A percentile compares a stretch with the other conserved stretches of the same genome.
Evolutionary conservation across 139 green algal species (phyloP).

Genomic region (Chlamydomonas incerta): DNA sequence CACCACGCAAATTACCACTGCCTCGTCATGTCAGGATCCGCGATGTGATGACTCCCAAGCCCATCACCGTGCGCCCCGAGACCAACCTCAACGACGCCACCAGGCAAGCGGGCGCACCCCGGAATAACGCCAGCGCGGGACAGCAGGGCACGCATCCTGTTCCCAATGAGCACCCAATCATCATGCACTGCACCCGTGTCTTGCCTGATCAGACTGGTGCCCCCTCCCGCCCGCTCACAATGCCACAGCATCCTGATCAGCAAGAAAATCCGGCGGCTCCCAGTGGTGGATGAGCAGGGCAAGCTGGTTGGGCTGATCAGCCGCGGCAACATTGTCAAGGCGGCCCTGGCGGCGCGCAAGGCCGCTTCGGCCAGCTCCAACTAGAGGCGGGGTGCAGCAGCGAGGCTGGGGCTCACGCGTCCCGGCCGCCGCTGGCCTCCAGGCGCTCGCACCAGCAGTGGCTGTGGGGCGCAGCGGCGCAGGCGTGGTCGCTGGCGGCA

Average conservation of each 20-base stretch:
- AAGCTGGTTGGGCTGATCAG: conserved; percentile 75
- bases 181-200: too few relatives aligned
- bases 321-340: conserved; percentile 76
- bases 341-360: conserved; percentile 60
- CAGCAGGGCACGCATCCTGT: too few relatives aligned
- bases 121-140: too few relatives aligned
- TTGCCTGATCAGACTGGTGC: not conserved
- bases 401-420: too few relatives aligned
- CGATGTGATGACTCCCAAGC: conserved; percentile 84
- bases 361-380: conserved; percentile 16
- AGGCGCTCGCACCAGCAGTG: too few relatives aligned
- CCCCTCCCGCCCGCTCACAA: not conserved
- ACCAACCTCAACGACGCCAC: conserved; percentile 81
- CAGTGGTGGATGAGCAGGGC: conserved; percentile 74
- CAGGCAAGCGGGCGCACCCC: conserved; percentile 31
- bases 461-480: too few relatives aligned
- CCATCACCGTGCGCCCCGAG: conserved; percentile 68
- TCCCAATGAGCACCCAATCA: too few relatives aligned
- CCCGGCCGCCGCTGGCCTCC: too few relatives aligned
- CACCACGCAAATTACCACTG: too few relatives aligned
- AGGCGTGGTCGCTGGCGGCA: too few relatives aligned
- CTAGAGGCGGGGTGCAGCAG: too few relatives aligned
- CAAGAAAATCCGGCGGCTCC: conserved; percentile 71
- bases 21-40: conserved; percentile 59
- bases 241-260: conserved; percentile 58